Evolutionary conservation across 2,329 filamentous ascomycete genomes (phyloP), one percentile per base, ranked within the genome.

Genomic region (Sordariomycetes sp.): DNA sequence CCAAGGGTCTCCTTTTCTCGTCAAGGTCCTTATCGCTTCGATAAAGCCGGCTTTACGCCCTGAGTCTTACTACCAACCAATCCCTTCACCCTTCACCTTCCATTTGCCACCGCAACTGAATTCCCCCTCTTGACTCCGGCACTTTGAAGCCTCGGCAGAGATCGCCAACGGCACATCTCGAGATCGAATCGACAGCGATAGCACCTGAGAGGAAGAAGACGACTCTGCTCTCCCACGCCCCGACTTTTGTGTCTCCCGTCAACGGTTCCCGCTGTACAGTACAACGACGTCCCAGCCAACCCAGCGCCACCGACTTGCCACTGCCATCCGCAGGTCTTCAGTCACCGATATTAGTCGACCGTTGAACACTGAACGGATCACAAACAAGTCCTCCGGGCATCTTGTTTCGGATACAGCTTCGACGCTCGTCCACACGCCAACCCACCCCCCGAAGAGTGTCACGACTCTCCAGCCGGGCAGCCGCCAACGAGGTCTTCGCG

Each of bases 1-100:
- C 35, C 39, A 57, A 54, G 48, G 56, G 56, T 52, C 56, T 54
- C 51, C 54, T 51, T 57, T 57, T 57, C 56, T 57, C 56, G 36
- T 57, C 55, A 20, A 52, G 34, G 50, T 57, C 51, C 51, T 54
- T 45, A 35, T 57, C 55, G 52, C 51, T 17, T 56, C 55, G 36
- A 52, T 52, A 52, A 56, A 56, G 32, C 25, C 45, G 48, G 55
- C 48, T 52, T 56, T 48, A 48, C 34, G 28, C 35, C 50, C 55
- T n/a, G 35, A 56, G 32, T 52, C 45, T 22, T 15, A 12, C 25
- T 56, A 39, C 17, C 52, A 52, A 56, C 39, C n/a, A n/a, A n/a
- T n/a, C n/a, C n/a, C 32, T 17, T 52, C 32, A 36, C 42, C 15
- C 55, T 24, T 56, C 32, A 36, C 24, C 39, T 2, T 24, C 13